Base-by-base conservation (phyloP, 2,329 filamentous ascomycete species). In the Cercospora nicotianae region DNA sequence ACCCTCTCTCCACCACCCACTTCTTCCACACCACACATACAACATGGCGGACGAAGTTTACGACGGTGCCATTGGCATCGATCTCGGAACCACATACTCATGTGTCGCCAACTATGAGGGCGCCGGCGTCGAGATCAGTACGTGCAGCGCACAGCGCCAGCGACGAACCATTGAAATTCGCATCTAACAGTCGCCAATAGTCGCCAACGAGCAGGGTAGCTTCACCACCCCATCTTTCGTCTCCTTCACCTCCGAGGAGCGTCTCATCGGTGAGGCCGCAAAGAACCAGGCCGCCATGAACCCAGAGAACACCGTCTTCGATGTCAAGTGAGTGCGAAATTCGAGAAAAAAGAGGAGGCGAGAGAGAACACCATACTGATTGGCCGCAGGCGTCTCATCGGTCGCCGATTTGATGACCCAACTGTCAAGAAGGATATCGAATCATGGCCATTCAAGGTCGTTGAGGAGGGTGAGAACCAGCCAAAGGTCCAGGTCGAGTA, bases 231-330 rank as follows among this genome's bases (percentile, higher is more conserved):
- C 95, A 76, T 98, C 95, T 67, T 99, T 97, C 87, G 95, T 99
- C 81, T 96, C 93, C 78, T 99, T 99, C 90, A 97, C 93, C 81
- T 90, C 94, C 79, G 93, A 97, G 87, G 95, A 99, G 89, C 94
- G 95, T 84, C 87, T 99, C 85, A 98, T 98, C 80, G 95, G 95
- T 87, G 95, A 98, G 89, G 94, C 95, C 70, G 95, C 95, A 81
- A 99, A 98, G 92, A 99, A 99, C 88, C 94, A 97, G 90, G 95
- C 94, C 81, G 94, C 95, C 80, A 97, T 98, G 93, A 99, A 99
- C 92, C 95, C 95, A 72, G 84, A 84, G 81, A 98, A 98, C 88
- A 99, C 95, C 77, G 88, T 99, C 85, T 99, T 98, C 86, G 95
- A 99, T 85, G 92, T 97, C 89, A 99, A 98, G 77, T 77, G 72